A percentile compares a stretch with the other conserved stretches of the same genome.
These are phyloP conservation scores for Coriolopsis trogii DNA, from an alignment of 1,284 basidiomycete species.

Conservation along the genomic window DNA sequence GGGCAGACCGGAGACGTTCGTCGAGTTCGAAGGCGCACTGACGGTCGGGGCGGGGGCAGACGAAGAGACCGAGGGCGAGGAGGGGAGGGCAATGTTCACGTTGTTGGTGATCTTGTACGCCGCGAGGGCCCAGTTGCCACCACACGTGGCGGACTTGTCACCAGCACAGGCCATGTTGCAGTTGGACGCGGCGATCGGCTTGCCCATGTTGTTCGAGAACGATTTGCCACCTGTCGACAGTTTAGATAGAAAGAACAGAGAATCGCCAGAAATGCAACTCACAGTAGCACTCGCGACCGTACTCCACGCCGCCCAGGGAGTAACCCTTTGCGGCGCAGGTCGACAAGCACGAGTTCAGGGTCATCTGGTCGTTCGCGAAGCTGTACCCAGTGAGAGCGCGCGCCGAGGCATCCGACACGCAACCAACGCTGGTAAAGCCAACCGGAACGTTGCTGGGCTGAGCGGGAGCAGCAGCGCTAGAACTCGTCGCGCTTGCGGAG, in stretches of 20 bases:
- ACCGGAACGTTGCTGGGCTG: constrained; percentile 2
- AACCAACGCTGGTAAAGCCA: constrained; percentile 21
- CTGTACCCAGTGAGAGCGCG: constrained; percentile 24
- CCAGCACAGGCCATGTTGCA: constrained; percentile 28
- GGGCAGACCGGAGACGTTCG: constrained; percentile 14
- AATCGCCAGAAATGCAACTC: neutral
- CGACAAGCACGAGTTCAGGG: constrained; percentile 14
- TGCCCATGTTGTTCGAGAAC: constrained; percentile 22
- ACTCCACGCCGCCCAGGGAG: constrained; percentile 30
- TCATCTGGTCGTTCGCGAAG: constrained; percentile 21
- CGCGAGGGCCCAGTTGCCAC: constrained; percentile 28
- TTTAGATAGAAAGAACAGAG: neutral
- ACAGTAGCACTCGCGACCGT: constrained; percentile 34
- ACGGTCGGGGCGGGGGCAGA: constrained; percentile 4
- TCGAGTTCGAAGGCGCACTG: constrained; percentile 18
- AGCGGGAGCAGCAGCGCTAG: constrained; percentile 1
- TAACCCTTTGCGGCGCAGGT: constrained; percentile 27
- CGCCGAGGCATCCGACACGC: constrained; percentile 19
- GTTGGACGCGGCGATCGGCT: constrained; percentile 12
- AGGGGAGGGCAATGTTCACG: constrained; percentile 4
- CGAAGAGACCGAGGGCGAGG: constrained; percentile 2
- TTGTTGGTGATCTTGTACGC: constrained; percentile 17
- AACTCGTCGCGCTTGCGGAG: constrained; percentile 13
- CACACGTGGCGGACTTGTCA: constrained; percentile 18
- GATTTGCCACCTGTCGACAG: constrained; percentile 22